phyloP scores from a whole-genome alignment of 805 yeast species.

The Torulaspora maleeae region DNA sequence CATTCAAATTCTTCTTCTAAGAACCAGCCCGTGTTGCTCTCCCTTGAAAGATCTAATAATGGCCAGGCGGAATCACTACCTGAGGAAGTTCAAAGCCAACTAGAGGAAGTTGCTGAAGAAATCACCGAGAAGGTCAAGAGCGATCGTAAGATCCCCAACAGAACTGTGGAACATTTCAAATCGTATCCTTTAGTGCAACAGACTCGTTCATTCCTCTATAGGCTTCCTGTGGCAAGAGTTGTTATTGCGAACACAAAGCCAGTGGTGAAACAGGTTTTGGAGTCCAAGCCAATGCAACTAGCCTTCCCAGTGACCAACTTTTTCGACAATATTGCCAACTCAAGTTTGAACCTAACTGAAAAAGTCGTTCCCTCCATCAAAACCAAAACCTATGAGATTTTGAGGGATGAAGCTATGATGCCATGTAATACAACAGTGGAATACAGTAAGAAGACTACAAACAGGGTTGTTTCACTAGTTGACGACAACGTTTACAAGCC shows the following conservation, averaged over 20 bases:
- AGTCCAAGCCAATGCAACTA: slow-evolving; percentile 33
- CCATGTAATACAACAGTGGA: slow-evolving; percentile 49
- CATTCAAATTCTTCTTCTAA: slow-evolving; percentile 11
- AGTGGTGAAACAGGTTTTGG: slow-evolving; percentile 25
- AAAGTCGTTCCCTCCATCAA: slow-evolving; percentile 53
- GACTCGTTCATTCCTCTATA: slow-evolving; percentile 35
- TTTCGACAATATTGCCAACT: slow-evolving; percentile 53
- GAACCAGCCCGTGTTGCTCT: slow-evolving; percentile 12
- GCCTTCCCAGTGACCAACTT: slow-evolving; percentile 44
- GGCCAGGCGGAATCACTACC: slow-evolving; percentile 5
- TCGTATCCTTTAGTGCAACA: slow-evolving; percentile 47
- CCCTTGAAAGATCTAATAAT: slow-evolving; percentile 11
- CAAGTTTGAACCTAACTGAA: slow-evolving; percentile 55
- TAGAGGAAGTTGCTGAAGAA: slow-evolving; percentile 7
- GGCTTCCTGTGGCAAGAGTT: slow-evolving; percentile 38
- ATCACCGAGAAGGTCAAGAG: not conserved
- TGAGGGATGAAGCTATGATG: slow-evolving; percentile 45
- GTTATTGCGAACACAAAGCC: slow-evolving; percentile 35
- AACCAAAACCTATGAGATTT: slow-evolving; percentile 47
- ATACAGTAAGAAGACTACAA: slow-evolving; percentile 36
- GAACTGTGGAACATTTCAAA: slow-evolving; percentile 41
- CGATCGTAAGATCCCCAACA: slow-evolving; percentile 18
- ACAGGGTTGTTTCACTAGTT: slow-evolving; percentile 31
- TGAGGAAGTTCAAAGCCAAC: slow-evolving; percentile 7
- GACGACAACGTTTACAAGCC: slow-evolving; percentile 43